Conservation (phyloP, 805 yeast species). For the Kodamaea jinghongensis region DNA sequence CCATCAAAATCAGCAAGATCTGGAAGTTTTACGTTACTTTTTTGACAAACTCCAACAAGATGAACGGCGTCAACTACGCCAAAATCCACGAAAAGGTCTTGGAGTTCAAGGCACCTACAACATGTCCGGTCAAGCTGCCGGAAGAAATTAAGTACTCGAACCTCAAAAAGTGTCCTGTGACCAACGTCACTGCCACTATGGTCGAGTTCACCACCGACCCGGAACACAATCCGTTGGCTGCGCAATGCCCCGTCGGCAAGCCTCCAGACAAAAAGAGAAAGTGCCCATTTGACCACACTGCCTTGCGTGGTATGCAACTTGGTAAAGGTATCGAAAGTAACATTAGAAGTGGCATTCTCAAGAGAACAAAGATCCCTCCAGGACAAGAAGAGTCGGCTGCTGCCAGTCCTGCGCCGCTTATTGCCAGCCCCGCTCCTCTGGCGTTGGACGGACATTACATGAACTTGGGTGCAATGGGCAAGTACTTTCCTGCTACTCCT, state of each 20-base stretch:
- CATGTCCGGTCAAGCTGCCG: conserved; percentile 18
- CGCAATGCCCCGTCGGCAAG: not conserved
- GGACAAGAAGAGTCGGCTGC: conserved; percentile 1
- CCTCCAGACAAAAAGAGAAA: conserved; percentile 17
- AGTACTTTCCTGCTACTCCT: conserved; percentile 1
- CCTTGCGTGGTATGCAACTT: conserved; percentile 3
- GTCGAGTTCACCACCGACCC: conserved; percentile 10
- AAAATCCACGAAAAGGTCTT: conserved; percentile 32
- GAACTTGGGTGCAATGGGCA: not conserved
- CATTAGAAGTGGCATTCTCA: conserved; percentile 13
- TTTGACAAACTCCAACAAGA: conserved; percentile 27
- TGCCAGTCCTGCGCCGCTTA: conserved; percentile 2
- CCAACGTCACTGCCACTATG: conserved; percentile 23
- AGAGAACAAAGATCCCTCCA: conserved; percentile 2
- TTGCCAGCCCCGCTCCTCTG: not conserved
- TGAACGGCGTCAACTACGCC: conserved; percentile 29
- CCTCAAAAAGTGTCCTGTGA: conserved; percentile 23
- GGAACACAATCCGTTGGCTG: conserved; percentile 1
- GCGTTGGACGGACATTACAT: too few species aligned
- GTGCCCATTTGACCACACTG: conserved; percentile 33
- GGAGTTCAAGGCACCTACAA: conserved; percentile 16
- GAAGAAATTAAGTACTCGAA: not conserved
- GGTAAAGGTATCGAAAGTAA: conserved; percentile 20
- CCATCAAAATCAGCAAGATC: conserved; percentile 24
- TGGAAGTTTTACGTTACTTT: conserved; percentile 43